Evolutionary conservation across 2,329 filamentous ascomycete genomes (phyloP).

Genomic region (Curvularia sp.): DNA sequence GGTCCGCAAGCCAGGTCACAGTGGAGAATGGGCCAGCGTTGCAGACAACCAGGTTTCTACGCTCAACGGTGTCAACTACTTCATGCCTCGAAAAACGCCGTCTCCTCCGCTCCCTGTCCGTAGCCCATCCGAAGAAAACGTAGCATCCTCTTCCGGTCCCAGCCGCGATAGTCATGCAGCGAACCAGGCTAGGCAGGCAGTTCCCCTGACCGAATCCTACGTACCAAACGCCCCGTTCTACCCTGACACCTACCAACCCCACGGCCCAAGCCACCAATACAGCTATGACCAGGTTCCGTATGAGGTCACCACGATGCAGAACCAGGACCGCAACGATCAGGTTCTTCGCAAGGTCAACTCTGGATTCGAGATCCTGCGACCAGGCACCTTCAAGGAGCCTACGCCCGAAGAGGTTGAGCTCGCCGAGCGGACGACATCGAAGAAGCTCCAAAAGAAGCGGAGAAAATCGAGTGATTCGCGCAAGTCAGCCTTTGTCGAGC

Average conservation of each 20-base stretch:
- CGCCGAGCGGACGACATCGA: constrained; percentile 49
- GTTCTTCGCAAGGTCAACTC: constrained; percentile 53
- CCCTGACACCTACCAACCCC: constrained; percentile 48
- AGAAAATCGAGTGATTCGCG: constrained; percentile 42
- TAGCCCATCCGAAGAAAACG: constrained; percentile 26
- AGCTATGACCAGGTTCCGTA: constrained; percentile 47
- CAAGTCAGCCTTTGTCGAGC: constrained; percentile 48
- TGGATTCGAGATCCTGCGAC: constrained; percentile 52
- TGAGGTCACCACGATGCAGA: constrained; percentile 38
- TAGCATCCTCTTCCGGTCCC: constrained; percentile 17
- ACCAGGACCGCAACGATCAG: constrained; percentile 42
- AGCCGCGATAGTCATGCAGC: constrained; percentile 35
- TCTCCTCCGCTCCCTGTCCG: constrained; percentile 42
- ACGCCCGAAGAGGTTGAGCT: constrained; percentile 40
- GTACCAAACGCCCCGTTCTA: constrained; percentile 43
- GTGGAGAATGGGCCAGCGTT: constrained; percentile 50
- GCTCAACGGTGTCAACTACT: constrained; percentile 49
- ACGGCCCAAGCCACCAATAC: constrained; percentile 46
- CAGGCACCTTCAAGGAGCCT: constrained; percentile 49
- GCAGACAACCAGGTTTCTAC: constrained; percentile 42
- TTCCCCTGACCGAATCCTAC: constrained; percentile 50
- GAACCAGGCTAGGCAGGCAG: constrained; percentile 41
- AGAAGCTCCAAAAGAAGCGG: constrained; percentile 55
- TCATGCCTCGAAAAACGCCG: constrained; percentile 48
- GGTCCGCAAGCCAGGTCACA: constrained; percentile 48